These are phyloP conservation scores for Nakazawaea ernobii DNA, from an alignment of 805 yeast genomes.

Conservation along the genomic window DNA sequence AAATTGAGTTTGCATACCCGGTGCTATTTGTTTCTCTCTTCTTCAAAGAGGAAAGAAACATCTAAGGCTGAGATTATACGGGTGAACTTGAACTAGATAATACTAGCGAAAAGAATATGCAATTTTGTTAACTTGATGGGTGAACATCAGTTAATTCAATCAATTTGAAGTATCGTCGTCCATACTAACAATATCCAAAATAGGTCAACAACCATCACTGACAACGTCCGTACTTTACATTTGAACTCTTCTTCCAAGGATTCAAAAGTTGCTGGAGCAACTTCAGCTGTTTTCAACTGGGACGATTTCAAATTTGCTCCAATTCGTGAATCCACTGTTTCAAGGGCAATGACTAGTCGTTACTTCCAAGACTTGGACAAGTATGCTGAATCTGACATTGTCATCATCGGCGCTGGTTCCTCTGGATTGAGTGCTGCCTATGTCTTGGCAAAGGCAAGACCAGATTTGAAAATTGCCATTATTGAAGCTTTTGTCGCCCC, in stretches of 20 bases:
- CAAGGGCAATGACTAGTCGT: slow-evolving; percentile 74
- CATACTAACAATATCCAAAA: background rate
- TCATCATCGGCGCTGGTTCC: slow-evolving; percentile 75
- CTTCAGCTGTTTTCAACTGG: slow-evolving; percentile 46
- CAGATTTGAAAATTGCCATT: slow-evolving; percentile 68
- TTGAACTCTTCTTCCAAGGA: slow-evolving; percentile 7
- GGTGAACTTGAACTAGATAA: slow-evolving; percentile 39
- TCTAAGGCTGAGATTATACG: slow-evolving; percentile 33
- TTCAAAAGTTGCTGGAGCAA: slow-evolving; percentile 24
- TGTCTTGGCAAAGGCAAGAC: slow-evolving; percentile 64
- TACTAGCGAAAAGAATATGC: slow-evolving; percentile 38
- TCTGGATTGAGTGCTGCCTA: slow-evolving; percentile 77
- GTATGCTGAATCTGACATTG: slow-evolving; percentile 69
- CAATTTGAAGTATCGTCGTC: background rate
- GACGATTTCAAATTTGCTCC: slow-evolving; percentile 62
- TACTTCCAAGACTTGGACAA: slow-evolving; percentile 69
- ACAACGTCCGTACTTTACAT: slow-evolving; percentile 1
- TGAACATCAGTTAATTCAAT: background rate
- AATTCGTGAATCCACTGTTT: slow-evolving; percentile 71
- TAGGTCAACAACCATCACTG: slow-evolving; percentile 12
- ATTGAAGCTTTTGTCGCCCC: slow-evolving; percentile 72
- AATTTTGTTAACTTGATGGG: slow-evolving; percentile 8
- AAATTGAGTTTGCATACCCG: slow-evolving; percentile 18
- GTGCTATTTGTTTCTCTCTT: slow-evolving; percentile 14
- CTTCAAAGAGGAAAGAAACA: background rate